These are phyloP conservation scores for Phytophthora ohioensis DNA, from an alignment of 352 stramenopile genomes.

Conservation along the genomic window DNA sequence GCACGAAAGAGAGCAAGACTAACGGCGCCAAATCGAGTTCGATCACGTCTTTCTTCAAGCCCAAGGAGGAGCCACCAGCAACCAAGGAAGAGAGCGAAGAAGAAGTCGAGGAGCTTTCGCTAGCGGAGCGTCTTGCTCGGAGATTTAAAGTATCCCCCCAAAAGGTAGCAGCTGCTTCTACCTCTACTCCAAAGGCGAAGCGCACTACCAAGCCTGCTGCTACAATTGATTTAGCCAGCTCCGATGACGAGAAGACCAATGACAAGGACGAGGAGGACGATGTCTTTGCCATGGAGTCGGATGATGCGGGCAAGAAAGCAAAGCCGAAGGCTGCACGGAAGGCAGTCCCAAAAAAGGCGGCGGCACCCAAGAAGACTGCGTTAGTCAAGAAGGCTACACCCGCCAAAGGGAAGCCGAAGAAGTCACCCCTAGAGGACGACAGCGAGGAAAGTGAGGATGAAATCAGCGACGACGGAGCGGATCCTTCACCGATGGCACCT, in stretches of 20 bases:
- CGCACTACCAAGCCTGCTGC: constrained; percentile 30
- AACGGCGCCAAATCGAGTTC: constrained; percentile 40
- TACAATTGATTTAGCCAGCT: constrained; percentile 57
- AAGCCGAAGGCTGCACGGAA: constrained; percentile 55
- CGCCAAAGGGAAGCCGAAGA: constrained; percentile 34
- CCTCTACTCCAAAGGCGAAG: constrained; percentile 26
- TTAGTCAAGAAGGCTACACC: constrained; percentile 32
- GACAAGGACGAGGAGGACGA: constrained; percentile 59
- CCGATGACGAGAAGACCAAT: constrained; percentile 48
- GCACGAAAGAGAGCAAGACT: not conserved
- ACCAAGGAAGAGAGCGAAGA: constrained; percentile 56
- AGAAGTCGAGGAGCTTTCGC: constrained; percentile 77
- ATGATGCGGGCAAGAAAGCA: constrained; percentile 49
- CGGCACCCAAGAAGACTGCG: constrained; percentile 34
- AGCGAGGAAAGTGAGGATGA: constrained; percentile 35
- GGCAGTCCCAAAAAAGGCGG: constrained; percentile 40
- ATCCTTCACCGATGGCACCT: constrained; percentile 34
- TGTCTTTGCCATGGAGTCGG: constrained; percentile 69
- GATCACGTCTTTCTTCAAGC: constrained; percentile 71
- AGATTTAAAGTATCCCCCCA: constrained; percentile 53
- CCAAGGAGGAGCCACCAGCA: constrained; percentile 35
- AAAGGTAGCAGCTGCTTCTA: constrained; percentile 43
- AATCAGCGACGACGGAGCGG: constrained; percentile 29
- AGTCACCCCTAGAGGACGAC: constrained; percentile 40
- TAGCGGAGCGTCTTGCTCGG: constrained; percentile 74